Evolutionary conservation across 306 rosid genomes (phyloP).

Genomic region (Boehmeria nivea): DNA sequence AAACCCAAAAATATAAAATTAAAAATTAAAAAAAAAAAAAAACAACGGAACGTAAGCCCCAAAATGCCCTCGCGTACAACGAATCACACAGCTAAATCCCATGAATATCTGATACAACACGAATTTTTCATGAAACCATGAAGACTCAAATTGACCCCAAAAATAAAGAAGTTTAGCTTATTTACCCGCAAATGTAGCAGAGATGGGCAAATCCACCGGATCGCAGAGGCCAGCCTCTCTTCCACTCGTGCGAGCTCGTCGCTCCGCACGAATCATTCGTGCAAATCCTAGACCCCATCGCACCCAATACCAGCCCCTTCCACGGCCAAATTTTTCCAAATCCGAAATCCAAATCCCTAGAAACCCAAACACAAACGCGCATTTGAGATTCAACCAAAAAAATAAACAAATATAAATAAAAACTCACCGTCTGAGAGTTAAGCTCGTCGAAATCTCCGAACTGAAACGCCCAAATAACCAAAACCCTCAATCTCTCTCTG

Average conservation of each 20-base stretch:
- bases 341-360: conserved; percentile 44
- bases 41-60: conserved; percentile 15
- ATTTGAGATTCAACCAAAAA: conserved; percentile 16
- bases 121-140: not conserved
- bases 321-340: conserved; percentile 24
- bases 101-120: not conserved
- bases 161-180: not conserved
- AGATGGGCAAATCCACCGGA: conserved; percentile 90
- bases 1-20: conserved; percentile 15
- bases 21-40: not conserved
- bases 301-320: conserved; percentile 31
- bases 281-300: conserved; percentile 71
- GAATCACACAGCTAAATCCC: conserved; percentile 18
- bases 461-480: conserved; percentile 12
- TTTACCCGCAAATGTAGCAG: conserved; percentile 86
- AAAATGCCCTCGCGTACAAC: conserved; percentile 21
- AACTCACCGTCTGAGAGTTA: conserved; percentile 1
- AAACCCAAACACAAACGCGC: conserved; percentile 16
- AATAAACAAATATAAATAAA: not conserved
- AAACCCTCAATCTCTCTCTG: not conserved
- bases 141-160: conserved; percentile 15
- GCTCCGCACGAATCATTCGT: conserved; percentile 49
- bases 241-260: conserved; percentile 49
- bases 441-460: not conserved
- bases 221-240: conserved; percentile 84